Evolutionary conservation across 78 protist genomes (phyloP).

Genomic region (Acrasis kona): DNA sequence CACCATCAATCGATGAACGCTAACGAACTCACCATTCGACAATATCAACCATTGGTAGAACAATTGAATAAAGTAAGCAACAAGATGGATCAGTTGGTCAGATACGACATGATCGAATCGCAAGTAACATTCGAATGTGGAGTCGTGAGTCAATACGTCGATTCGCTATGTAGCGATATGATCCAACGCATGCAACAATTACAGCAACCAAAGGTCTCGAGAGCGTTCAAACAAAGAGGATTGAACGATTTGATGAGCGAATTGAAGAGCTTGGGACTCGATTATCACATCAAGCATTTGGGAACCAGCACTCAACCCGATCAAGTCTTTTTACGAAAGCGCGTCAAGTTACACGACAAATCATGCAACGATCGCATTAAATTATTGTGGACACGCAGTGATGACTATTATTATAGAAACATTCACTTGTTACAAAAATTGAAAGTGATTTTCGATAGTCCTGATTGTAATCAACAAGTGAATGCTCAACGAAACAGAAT

Average conservation of each 20-base stretch:
- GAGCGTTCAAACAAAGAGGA: neutral
- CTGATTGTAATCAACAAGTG: neutral
- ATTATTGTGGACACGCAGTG: neutral
- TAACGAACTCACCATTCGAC: no score
- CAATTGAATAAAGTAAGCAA: no score
- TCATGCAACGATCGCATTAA: neutral
- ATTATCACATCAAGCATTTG: neutral
- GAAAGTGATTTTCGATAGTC: neutral
- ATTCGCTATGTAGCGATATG: no score
- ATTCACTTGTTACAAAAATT: neutral
- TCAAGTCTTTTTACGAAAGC: neutral
- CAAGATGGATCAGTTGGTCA: no score
- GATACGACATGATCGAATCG: no score
- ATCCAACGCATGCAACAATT: no score
- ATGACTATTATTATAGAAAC: neutral
- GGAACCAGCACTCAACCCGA: neutral
- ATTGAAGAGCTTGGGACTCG: neutral
- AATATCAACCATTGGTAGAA: no score
- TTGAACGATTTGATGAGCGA: neutral
- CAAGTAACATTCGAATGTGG: no score
- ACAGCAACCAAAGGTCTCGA: no score
- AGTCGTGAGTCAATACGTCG: no score
- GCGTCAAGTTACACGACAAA: no score
- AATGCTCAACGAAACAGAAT: neutral
- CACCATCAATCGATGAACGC: no score